Evolutionary conservation across 495 filamentous ascomycete species (phyloP), one percentile per base, ranked within the genome.

Genomic region (Penicillium parvum): DNA sequence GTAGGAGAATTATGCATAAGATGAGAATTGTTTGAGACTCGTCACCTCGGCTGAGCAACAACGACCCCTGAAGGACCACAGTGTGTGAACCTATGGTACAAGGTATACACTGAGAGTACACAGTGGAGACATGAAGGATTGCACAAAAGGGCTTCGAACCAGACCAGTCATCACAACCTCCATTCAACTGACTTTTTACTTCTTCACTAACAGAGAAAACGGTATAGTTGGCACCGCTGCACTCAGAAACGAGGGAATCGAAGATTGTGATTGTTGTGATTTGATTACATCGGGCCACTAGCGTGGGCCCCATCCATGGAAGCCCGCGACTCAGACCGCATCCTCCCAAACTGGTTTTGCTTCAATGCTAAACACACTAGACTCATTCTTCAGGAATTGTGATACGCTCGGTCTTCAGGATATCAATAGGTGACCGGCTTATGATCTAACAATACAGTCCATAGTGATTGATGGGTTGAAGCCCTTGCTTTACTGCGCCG

Each of bases 401-500:
- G 40, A 45, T 37, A 40, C 48, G 38, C n/a, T 28, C 28, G 20
- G 38, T 17, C 8, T 18, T 33, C 19, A 26, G 14, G 8, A 25
- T 39, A 23, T 26, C 6, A 11, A 11, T 11, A 6, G 23, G 23
- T 35, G 32, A 35, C 20, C 26, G 40, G 29, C 21, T 41, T 29
- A 38, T 46, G 34, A 32, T 40, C 34, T 36, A 36, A 29, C 37
- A n/a, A n/a, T n/a, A n/a, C n/a, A n/a, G n/a, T 23, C 19, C 25
- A 37, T 21, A 9, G 29, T 32, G 15, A 16, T 30, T 30, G 28
- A 30, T 32, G 34, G 28, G 40, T 22, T 14, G 40, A 49, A 52
- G 52, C 47, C 50, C 57, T 57, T n/a, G n/a, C n/a, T n/a, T n/a
- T 60, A 57, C 53, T 43, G 10, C 32, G 23, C 56, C 53, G 56